phyloP scores from a whole-genome alignment of 352 stramenopile genomes.

The Globisporangium rhizosaccharum region DNA sequence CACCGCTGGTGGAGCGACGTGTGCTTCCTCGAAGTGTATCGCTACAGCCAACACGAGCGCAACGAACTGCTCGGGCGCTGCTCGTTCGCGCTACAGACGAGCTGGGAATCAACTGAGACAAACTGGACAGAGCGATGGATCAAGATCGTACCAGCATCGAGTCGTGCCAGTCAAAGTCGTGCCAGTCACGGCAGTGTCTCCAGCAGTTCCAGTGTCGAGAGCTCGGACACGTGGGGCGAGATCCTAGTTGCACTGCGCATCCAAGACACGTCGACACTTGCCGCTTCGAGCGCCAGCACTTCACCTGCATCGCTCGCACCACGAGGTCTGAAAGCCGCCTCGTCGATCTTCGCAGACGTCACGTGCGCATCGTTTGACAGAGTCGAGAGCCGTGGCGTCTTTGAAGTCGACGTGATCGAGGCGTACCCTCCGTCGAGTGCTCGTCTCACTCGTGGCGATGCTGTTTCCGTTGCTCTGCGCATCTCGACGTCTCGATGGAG shows the following conservation, averaged over 20 bases:
- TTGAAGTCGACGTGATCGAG: conserved; percentile 7
- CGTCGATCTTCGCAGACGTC: conserved; percentile 6
- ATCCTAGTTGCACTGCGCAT: background rate
- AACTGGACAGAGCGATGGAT: background rate
- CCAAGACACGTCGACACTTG: background rate
- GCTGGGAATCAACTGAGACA: background rate
- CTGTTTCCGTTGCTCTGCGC: background rate
- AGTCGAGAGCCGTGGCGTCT: conserved; percentile 2
- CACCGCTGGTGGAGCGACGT: conserved; percentile 3
- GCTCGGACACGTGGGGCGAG: background rate
- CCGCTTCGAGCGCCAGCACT: background rate
- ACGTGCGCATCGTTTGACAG: background rate
- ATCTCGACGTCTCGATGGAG: conserved; percentile 3
- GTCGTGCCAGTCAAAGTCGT: background rate
- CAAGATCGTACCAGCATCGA: background rate
- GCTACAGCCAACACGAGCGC: conserved; percentile 9
- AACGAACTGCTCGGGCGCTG: conserved; percentile 6
- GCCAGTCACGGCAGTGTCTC: background rate
- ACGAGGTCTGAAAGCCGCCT: background rate
- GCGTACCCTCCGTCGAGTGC: conserved; percentile 3
- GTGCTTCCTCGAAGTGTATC: conserved; percentile 12
- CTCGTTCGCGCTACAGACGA: conserved; percentile 1
- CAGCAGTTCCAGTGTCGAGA: background rate
- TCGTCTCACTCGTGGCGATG: background rate
- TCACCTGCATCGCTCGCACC: background rate